Percentiles rank a stretch among this genome's conserved stretches.
Evolutionary conservation across 495 filamentous ascomycete species (phyloP).

Genomic region (Lepidopterella palustris): DNA sequence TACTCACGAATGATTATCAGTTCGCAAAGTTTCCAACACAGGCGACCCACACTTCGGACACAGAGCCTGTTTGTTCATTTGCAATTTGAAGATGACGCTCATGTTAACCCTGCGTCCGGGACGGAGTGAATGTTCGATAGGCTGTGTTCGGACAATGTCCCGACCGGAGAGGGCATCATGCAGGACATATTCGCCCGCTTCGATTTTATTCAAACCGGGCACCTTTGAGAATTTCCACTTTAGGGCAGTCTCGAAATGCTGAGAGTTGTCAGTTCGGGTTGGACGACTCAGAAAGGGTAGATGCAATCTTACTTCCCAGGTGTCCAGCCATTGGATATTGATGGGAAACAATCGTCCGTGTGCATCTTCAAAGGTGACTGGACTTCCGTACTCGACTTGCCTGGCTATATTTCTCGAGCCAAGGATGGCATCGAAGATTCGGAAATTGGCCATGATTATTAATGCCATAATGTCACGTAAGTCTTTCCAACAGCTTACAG

Average conservation of each 20-base stretch:
- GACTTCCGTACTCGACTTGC: neutral
- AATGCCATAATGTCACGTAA: neutral
- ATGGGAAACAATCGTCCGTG: neutral
- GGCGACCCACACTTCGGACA: neutral
- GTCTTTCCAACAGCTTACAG: neutral
- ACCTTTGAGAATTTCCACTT: conserved; percentile 5
- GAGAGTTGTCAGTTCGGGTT: neutral
- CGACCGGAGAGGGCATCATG: neutral
- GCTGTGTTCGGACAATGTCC: neutral
- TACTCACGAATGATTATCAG: neutral
- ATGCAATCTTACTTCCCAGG: conserved; percentile 5
- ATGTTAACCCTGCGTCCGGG: neutral
- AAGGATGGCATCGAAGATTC: neutral
- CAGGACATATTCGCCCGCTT: neutral
- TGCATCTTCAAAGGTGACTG: conserved; percentile 5
- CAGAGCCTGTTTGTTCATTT: neutral
- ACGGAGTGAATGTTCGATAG: neutral
- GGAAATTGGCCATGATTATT: neutral
- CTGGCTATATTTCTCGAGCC: neutral
- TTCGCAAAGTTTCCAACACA: neutral
- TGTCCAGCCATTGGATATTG: neutral
- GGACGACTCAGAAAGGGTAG: neutral
- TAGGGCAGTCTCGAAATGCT: conserved; percentile 4
- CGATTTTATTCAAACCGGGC: neutral
- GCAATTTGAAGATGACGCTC: neutral